Conservation (phyloP, 345 rosid species). For the Barbarea vulgaris region DNA sequence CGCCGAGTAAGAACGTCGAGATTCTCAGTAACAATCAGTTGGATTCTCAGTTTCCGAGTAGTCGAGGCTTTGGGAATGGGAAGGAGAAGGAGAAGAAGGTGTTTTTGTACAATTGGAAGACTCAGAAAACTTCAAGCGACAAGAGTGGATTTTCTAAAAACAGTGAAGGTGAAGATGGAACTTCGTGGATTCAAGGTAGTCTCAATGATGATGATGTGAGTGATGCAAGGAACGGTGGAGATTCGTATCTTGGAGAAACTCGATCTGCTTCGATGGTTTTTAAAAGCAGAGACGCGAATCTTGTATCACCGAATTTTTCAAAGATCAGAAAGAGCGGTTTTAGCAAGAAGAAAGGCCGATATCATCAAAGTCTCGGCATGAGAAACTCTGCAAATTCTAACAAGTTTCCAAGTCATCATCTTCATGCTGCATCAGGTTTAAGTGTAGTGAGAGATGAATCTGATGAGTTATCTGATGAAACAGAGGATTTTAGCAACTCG, state of each 20-base stretch:
- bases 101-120: slow-evolving; percentile 79
- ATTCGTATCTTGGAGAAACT: slow-evolving; percentile 44
- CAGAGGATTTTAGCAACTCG: slow-evolving; percentile 62
- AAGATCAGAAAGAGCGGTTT: slow-evolving; percentile 42
- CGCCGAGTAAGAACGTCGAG: slow-evolving; percentile 32
- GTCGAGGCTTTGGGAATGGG: slow-evolving; percentile 20
- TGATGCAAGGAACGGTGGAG: slow-evolving; percentile 66
- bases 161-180: slow-evolving; percentile 38
- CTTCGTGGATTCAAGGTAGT: slow-evolving; percentile 53
- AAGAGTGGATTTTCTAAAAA: slow-evolving; percentile 39
- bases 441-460: slow-evolving; percentile 51
- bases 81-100: slow-evolving; percentile 57
- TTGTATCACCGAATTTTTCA: slow-evolving; percentile 41
- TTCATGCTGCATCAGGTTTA: slow-evolving; percentile 44
- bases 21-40: slow-evolving; percentile 33
- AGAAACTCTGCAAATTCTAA: slow-evolving; percentile 42
- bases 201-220: slow-evolving; percentile 47
- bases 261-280: slow-evolving; percentile 48
- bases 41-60: slow-evolving; percentile 40
- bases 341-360: slow-evolving; percentile 50
- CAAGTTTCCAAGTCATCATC: slow-evolving; percentile 44
- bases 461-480: slow-evolving; percentile 63
- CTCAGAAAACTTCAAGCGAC: slow-evolving; percentile 54
- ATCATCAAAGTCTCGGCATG: slow-evolving; percentile 42
- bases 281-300: slow-evolving; percentile 63